A percentile compares a stretch with the other conserved stretches of the same genome.
Evolutionary conservation across 306 rosid species (phyloP).

Genomic region (Cucumis melo): DNA sequence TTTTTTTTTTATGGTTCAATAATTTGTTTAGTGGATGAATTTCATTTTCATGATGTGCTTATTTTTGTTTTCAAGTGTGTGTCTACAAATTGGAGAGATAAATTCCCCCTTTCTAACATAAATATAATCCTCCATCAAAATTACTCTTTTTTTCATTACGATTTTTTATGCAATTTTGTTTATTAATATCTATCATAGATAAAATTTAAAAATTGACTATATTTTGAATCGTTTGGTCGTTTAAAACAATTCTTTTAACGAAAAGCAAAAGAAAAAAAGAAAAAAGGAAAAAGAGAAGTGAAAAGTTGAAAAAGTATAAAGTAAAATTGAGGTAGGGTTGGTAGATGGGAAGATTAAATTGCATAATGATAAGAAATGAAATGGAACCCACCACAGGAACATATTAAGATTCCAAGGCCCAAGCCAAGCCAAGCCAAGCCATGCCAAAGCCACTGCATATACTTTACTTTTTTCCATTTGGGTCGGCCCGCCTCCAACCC

Average conservation of each 20-base stretch:
- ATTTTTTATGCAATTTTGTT: no score
- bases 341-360: not conserved
- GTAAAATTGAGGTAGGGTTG: not conserved
- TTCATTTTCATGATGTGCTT: not conserved
- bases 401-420: not conserved
- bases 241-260: no score
- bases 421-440: not conserved
- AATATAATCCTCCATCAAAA: not conserved
- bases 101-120: not conserved
- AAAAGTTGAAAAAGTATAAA: not conserved
- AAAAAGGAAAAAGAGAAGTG: no score
- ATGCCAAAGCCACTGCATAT: no score
- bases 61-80: not conserved
- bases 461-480: no score
- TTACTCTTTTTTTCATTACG: no score
- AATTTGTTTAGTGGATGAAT: not conserved
- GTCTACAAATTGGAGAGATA: not conserved
- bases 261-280: no score
- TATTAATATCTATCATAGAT: no score
- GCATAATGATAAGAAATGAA: constrained; percentile 1
- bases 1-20: not conserved
- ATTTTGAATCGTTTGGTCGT: no score
- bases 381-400: constrained; percentile 1
- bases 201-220: no score
- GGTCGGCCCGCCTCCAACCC: not conserved